A percentile compares a stretch with the other conserved stretches of the same genome.
Evolutionary conservation across 2,329 filamentous ascomycete species (phyloP).

Genomic region (Phialemoniopsis sp.): DNA sequence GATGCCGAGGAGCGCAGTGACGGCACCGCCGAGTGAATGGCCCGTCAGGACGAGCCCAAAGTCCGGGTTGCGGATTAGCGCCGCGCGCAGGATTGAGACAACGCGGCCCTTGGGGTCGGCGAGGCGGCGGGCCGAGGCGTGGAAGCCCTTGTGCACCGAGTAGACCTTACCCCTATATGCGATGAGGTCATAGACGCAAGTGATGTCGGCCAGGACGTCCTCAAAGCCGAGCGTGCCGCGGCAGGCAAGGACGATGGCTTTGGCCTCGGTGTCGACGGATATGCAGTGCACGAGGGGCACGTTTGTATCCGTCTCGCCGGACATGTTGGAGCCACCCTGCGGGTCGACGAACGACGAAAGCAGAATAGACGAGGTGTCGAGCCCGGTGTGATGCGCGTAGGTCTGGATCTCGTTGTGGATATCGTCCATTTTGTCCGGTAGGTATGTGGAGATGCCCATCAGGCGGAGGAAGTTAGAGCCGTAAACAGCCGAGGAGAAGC

Average conservation of each 20-base stretch:
- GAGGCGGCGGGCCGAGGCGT: conserved; percentile 65
- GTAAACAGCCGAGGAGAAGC: conserved; percentile 64
- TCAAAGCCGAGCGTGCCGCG: conserved; percentile 71
- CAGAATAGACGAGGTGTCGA: conserved; percentile 54
- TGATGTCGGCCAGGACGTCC: conserved; percentile 69
- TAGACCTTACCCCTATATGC: conserved; percentile 60
- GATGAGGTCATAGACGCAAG: conserved; percentile 67
- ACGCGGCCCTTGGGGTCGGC: conserved; percentile 64
- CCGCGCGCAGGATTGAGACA: conserved; percentile 60
- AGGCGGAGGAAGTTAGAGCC: conserved; percentile 60
- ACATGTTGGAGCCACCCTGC: conserved; percentile 61
- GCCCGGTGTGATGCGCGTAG: conserved; percentile 59
- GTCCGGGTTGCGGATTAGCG: conserved; percentile 61
- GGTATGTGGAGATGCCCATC: conserved; percentile 54
- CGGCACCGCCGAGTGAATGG: conserved; percentile 66
- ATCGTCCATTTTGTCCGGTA: conserved; percentile 38
- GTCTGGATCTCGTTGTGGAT: conserved; percentile 57
- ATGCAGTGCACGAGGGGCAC: conserved; percentile 72
- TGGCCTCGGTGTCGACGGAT: conserved; percentile 66
- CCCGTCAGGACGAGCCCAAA: conserved; percentile 69
- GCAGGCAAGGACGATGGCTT: conserved; percentile 68
- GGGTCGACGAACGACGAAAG: conserved; percentile 69
- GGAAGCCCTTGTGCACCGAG: conserved; percentile 71
- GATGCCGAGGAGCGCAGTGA: conserved; percentile 66
- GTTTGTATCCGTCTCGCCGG: conserved; percentile 60